Conservation (phyloP, 495 filamentous ascomycete genomes). For the Penicillium mononematosum region DNA sequence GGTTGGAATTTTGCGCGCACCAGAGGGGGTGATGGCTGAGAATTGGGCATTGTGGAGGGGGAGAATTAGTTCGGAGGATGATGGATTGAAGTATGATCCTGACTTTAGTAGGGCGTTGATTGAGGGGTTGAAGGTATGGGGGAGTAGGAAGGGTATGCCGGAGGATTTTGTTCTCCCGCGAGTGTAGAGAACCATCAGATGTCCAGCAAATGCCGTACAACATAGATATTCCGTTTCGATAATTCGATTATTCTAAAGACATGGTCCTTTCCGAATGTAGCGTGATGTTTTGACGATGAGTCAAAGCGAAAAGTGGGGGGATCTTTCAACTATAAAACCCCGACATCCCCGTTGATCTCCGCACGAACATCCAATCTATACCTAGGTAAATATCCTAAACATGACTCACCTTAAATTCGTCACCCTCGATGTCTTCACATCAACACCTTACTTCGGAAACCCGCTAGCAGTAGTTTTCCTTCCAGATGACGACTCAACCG, state of each 20-base stretch:
- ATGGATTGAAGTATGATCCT: constrained; percentile 33
- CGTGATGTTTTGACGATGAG: neutral
- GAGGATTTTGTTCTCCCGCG: constrained; percentile 21
- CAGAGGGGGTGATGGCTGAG: constrained; percentile 51
- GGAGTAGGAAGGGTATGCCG: constrained; percentile 11
- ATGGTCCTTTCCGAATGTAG: neutral
- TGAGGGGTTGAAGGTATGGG: constrained; percentile 35
- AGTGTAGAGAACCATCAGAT: neutral
- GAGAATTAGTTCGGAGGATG: constrained; percentile 27
- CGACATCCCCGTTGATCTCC: neutral
- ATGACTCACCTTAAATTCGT: constrained; percentile 37
- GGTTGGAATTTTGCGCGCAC: constrained; percentile 47
- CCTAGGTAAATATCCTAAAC: neutral
- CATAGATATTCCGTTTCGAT: neutral
- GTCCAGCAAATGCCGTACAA: too few relatives aligned
- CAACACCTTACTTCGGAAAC: constrained; percentile 39
- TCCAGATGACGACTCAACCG: constrained; percentile 22
- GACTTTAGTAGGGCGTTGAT: constrained; percentile 30
- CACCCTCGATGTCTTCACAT: constrained; percentile 48
- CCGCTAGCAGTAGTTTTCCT: constrained; percentile 45
- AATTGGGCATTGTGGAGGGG: constrained; percentile 38
- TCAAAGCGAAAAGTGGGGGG: constrained; percentile 9
- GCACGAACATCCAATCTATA: neutral
- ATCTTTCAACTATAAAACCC: constrained; percentile 1
- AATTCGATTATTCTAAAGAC: neutral